These are phyloP conservation scores for Pythium rishiriense DNA, from an alignment of 352 stramenopile species.

Conservation along the genomic window DNA sequence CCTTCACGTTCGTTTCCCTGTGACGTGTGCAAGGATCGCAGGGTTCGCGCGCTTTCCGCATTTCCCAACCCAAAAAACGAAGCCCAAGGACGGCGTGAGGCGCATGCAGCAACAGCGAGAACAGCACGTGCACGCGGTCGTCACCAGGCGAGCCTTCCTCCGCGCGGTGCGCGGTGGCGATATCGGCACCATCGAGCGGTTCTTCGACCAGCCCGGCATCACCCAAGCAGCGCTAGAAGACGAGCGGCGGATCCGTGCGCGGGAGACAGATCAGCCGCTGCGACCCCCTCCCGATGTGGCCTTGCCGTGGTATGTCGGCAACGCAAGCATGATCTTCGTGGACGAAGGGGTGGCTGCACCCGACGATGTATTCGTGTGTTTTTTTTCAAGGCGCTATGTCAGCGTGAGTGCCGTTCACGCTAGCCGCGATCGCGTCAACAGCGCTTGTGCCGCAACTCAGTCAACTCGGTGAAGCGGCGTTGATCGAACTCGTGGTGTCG, in stretches of 20 bases:
- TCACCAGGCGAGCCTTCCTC: not conserved
- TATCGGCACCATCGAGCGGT: not conserved
- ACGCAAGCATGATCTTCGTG: not conserved
- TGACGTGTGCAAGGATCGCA: not conserved
- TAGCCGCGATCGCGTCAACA: not conserved
- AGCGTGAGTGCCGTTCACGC: not conserved
- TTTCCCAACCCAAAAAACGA: not conserved
- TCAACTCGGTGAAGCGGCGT: not conserved
- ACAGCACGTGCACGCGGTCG: not conserved
- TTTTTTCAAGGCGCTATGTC: not conserved
- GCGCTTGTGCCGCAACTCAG: not conserved
- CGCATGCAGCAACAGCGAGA: not conserved
- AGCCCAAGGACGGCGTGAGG: too few relatives aligned
- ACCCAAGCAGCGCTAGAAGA: not conserved
- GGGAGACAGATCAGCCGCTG: not conserved
- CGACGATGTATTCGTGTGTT: not conserved
- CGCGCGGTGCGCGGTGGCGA: not conserved
- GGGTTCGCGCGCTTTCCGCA: not conserved
- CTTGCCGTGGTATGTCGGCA: not conserved
- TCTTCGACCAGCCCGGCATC: not conserved
- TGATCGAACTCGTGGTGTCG: not conserved
- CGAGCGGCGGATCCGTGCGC: not conserved
- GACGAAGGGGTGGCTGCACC: not conserved
- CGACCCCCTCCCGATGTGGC: too few relatives aligned
- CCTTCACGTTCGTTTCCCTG: not conserved